Evolutionary conservation across 225 moss, liverwort and hornwort species (phyloP).

Genomic region (Pseudisothecium myosuroides): DNA sequence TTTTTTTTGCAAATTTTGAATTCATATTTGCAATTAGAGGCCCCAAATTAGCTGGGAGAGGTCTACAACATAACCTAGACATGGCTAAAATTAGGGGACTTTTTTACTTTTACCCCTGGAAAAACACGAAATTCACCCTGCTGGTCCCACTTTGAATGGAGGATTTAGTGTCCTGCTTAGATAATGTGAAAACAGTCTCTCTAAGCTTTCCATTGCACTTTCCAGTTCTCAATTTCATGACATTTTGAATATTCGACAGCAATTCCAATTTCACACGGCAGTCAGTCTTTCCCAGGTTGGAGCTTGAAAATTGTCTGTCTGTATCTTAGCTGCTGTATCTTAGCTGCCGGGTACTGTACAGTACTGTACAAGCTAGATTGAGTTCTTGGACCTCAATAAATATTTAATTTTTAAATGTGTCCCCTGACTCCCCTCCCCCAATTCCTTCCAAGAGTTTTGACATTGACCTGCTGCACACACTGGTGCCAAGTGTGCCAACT

Average conservation of each 20-base stretch:
- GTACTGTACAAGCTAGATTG: neutral
- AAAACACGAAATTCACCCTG: too few relatives aligned
- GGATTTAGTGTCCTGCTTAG: too few relatives aligned
- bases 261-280: neutral
- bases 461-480: neutral
- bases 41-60: too few relatives aligned
- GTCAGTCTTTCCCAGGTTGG: neutral
- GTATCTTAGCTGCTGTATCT: neutral
- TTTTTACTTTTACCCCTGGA: too few relatives aligned
- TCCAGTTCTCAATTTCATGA: neutral
- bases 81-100: too few relatives aligned
- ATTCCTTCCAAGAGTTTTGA: neutral
- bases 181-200: accelerated
- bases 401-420: neutral
- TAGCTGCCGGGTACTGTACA: neutral
- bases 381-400: neutral
- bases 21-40: too few relatives aligned
- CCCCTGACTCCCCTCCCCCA: neutral
- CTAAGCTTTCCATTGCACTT: neutral
- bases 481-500: neutral
- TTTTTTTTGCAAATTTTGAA: too few relatives aligned
- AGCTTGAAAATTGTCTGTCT: neutral
- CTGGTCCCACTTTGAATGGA: too few relatives aligned
- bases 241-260: neutral
- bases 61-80: too few relatives aligned